Evolutionary conservation across 2,329 filamentous ascomycete genomes (phyloP).

Genomic region (Geoglossum cookeanum): DNA sequence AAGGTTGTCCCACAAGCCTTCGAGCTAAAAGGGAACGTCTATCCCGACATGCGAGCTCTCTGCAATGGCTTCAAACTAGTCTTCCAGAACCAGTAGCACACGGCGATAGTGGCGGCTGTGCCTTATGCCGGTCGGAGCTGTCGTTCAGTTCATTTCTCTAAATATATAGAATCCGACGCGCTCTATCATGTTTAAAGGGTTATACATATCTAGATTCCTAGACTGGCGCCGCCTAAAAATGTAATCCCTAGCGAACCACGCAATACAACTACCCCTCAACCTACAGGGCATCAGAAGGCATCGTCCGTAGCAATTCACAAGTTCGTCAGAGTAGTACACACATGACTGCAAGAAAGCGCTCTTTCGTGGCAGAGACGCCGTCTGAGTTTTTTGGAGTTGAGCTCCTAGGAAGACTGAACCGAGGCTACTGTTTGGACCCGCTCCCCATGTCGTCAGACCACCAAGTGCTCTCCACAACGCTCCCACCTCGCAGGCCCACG

Average conservation of each 20-base stretch:
- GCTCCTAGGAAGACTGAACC: background rate
- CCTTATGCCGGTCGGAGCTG: background rate
- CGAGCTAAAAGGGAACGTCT: conserved; percentile 71
- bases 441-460: no score
- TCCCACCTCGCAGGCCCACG: no score
- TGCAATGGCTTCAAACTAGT: conserved; percentile 95
- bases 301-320: no score
- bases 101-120: background rate
- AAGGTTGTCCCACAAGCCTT: conserved; percentile 87
- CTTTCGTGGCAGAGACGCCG: no score
- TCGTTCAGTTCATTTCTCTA: background rate
- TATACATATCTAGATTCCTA: background rate
- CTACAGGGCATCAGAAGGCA: no score
- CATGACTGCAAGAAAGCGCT: no score
- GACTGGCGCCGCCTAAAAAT: background rate
- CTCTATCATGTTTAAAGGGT: background rate
- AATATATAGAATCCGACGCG: background rate
- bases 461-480: no score
- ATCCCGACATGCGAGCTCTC: conserved; percentile 84
- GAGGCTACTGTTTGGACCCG: background rate
- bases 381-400: no score
- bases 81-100: conserved; percentile 35
- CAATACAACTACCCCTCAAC: background rate
- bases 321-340: no score
- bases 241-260: no score